phyloP scores from a whole-genome alignment of 768 basidiomycete species.

The Amanita exitialis region DNA sequence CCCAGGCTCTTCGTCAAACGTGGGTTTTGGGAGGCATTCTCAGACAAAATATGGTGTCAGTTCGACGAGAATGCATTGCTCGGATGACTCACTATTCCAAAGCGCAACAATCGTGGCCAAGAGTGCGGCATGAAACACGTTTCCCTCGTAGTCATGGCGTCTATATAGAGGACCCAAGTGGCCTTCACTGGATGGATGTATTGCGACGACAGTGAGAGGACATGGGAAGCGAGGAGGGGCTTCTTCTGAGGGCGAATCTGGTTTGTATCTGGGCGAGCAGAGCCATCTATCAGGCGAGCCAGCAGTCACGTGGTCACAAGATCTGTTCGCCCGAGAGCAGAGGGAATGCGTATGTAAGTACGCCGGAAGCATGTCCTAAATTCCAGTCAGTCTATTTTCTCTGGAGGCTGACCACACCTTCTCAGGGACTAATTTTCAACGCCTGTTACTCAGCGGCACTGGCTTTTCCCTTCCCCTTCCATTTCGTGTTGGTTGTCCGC shows the following conservation, averaged over 20 bases:
- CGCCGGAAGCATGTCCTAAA: too few species aligned
- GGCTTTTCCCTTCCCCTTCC: too few species aligned
- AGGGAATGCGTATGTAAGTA: too few species aligned
- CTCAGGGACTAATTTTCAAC: too few species aligned
- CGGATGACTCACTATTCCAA: constrained; percentile 55
- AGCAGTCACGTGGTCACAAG: too few species aligned
- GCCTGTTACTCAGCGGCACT: too few species aligned
- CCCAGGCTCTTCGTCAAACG: constrained; percentile 56
- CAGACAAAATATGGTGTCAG: not conserved
- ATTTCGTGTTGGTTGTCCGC: too few species aligned
- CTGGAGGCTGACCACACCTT: too few species aligned
- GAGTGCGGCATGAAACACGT: constrained; percentile 84
- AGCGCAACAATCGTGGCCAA: constrained; percentile 84
- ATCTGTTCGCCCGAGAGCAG: too few species aligned
- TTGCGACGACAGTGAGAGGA: constrained; percentile 57
- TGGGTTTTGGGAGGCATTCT: constrained; percentile 68
- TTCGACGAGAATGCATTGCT: too few species aligned
- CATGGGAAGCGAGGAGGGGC: constrained; percentile 66
- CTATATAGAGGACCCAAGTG: constrained; percentile 92
- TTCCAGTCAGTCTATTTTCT: too few species aligned
- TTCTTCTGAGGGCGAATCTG: constrained; percentile 91
- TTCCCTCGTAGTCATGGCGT: constrained; percentile 93
- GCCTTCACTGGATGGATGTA: constrained; percentile 76
- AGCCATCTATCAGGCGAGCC: too few species aligned
- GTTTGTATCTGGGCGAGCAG: constrained; percentile 89